Conservation (phyloP, 2,329 filamentous ascomycete species). For the Sordariomycetes sp. region DNA sequence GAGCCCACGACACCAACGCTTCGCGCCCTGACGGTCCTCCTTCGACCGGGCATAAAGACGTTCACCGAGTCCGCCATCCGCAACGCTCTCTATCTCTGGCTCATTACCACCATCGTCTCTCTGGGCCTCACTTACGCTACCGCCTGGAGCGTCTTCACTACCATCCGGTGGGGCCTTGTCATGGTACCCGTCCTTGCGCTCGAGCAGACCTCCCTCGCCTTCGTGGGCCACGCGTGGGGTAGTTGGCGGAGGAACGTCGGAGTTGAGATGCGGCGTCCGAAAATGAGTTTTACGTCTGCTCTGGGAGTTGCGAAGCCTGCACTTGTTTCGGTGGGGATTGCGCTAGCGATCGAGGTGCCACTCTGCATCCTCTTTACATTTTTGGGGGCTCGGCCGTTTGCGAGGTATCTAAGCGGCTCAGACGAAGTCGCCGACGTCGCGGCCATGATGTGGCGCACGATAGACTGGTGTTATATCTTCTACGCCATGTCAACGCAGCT, state of each 20-base stretch:
- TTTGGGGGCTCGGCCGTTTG: slow-evolving; percentile 45
- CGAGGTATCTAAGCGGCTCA: slow-evolving; percentile 45
- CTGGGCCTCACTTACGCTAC: slow-evolving; percentile 54
- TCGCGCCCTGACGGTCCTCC: slow-evolving; percentile 31
- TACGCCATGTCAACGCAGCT: slow-evolving; percentile 54
- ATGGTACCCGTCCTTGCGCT: slow-evolving; percentile 61
- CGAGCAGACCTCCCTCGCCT: slow-evolving; percentile 50
- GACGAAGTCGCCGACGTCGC: slow-evolving; percentile 45
- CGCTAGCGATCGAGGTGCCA: slow-evolving; percentile 44
- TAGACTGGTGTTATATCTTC: slow-evolving; percentile 57
- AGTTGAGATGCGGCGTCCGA: neutral
- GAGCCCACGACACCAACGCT: slow-evolving; percentile 20
- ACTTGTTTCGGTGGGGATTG: slow-evolving; percentile 35
- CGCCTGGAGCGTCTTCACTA: slow-evolving; percentile 62
- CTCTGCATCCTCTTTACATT: slow-evolving; percentile 49
- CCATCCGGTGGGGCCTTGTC: slow-evolving; percentile 59
- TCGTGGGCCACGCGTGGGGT: slow-evolving; percentile 56
- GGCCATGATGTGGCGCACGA: slow-evolving; percentile 49
- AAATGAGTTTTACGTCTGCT: slow-evolving; percentile 8
- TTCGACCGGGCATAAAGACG: slow-evolving; percentile 42
- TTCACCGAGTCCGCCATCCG: slow-evolving; percentile 53
- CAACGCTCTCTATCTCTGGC: slow-evolving; percentile 60
- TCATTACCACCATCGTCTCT: slow-evolving; percentile 49
- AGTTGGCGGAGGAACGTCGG: slow-evolving; percentile 21
- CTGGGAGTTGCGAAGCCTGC: slow-evolving; percentile 36